These are phyloP conservation scores for Blastobotrys apis DNA, from an alignment of 1,139 yeast genomes.

Conservation along the genomic window DNA sequence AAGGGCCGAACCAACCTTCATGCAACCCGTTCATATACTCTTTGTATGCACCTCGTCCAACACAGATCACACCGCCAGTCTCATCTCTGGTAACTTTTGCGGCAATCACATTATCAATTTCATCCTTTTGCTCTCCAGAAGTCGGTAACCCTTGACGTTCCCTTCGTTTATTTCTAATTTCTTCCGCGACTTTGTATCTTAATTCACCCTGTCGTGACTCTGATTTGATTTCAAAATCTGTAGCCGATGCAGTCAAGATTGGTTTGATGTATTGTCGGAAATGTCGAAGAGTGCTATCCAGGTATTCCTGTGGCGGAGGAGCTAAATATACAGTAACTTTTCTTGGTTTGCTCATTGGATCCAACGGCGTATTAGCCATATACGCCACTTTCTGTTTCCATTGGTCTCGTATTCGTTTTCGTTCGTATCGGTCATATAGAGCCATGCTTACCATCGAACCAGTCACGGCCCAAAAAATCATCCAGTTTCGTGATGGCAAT, in stretches of 20 bases:
- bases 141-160: conserved; percentile 31
- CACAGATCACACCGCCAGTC: conserved; percentile 82
- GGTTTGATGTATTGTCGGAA: conserved; percentile 87
- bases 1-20: conserved; percentile 92
- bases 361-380: conserved; percentile 44
- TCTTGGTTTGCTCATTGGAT: conserved; percentile 57
- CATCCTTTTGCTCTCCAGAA: conserved; percentile 24
- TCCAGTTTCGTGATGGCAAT: conserved; percentile 90
- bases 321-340: conserved; percentile 80
- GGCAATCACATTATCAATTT: conserved; percentile 29
- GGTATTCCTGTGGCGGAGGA: conserved; percentile 92
- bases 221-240: conserved; percentile 74
- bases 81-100: conserved; percentile 29
- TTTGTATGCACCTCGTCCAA: conserved; percentile 94
- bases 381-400: conserved; percentile 62
- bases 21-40: conserved; percentile 88
- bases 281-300: conserved; percentile 68
- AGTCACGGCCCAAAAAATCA: conserved; percentile 76
- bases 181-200: conserved; percentile 74
- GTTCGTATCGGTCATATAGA: conserved; percentile 73
- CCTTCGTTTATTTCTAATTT: conserved; percentile 65
- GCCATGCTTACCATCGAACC: conserved; percentile 66
- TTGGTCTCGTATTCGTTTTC: conserved; percentile 56
- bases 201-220: conserved; percentile 84
- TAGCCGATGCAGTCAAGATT: conserved; percentile 74